These are phyloP conservation scores for Pythium aphanidermatum DNA, from an alignment of 352 stramenopile genomes.

Conservation along the genomic window DNA sequence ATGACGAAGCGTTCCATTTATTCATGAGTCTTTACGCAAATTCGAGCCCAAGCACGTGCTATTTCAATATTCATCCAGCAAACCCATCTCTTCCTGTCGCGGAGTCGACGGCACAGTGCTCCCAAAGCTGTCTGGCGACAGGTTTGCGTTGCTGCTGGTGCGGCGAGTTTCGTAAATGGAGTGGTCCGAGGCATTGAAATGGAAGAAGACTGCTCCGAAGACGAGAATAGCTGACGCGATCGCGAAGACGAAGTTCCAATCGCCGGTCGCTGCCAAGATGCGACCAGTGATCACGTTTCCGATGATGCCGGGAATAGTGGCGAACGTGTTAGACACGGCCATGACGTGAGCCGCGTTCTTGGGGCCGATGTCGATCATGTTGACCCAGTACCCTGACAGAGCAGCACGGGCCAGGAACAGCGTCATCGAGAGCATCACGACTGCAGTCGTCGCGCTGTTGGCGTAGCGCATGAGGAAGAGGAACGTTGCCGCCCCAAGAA, in stretches of 20 bases:
- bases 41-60: neutral
- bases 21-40: neutral
- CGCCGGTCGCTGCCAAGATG: constrained; percentile 62
- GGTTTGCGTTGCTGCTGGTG: constrained; percentile 1
- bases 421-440: constrained; percentile 66
- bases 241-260: constrained; percentile 80
- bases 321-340: constrained; percentile 84
- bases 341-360: constrained; percentile 81
- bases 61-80: constrained; percentile 37
- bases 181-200: constrained; percentile 68
- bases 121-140: constrained; percentile 20
- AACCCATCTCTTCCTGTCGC: constrained; percentile 40
- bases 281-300: constrained; percentile 81
- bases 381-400: constrained; percentile 84
- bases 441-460: constrained; percentile 37
- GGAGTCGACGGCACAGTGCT: constrained; percentile 28
- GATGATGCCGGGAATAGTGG: constrained; percentile 77
- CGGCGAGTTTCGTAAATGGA: constrained; percentile 44
- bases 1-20: neutral
- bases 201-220: constrained; percentile 68
- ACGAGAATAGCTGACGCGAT: constrained; percentile 69
- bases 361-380: constrained; percentile 86
- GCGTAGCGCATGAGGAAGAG: constrained; percentile 70
- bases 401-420: constrained; percentile 71
- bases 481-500: constrained; percentile 65